Conservation (phyloP, 176 grass and related monocot species). For the sorghum (Sorghum bicolor) region DNA sequence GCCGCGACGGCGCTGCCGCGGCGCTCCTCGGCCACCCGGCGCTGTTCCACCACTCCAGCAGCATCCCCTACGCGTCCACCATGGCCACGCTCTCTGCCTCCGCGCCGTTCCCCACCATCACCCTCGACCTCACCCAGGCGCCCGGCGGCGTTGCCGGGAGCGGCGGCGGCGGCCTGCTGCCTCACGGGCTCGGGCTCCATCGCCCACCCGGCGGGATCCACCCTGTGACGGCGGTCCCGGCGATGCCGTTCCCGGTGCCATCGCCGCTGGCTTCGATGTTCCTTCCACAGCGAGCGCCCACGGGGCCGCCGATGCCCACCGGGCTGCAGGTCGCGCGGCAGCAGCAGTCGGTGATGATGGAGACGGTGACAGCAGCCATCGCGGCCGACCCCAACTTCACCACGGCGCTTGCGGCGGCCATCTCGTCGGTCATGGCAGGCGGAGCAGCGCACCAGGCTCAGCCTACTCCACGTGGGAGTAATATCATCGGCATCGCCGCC, state of each 20-base stretch:
- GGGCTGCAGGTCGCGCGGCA: conserved; percentile 5
- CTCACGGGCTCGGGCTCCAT: conserved; percentile 33
- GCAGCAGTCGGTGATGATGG: conserved; percentile 59
- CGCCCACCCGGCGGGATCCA: not conserved
- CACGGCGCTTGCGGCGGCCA: conserved; percentile 65
- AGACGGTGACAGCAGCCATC: conserved; percentile 68
- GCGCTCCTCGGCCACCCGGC: conserved; percentile 46
- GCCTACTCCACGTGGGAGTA: conserved; percentile 23
- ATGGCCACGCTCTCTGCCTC: conserved; percentile 84
- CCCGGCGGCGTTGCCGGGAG: not conserved
- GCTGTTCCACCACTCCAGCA: conserved; percentile 50
- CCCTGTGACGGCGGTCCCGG: not conserved
- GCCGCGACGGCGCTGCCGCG: conserved; percentile 33
- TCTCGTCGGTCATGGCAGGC: conserved; percentile 65
- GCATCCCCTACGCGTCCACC: conserved; percentile 65
- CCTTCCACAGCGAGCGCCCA: conserved; percentile 25
- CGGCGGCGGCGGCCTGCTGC: not conserved
- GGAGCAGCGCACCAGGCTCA: conserved; percentile 30
- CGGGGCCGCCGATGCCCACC: not conserved
- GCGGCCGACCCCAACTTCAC: conserved; percentile 74
- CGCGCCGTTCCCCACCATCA: conserved; percentile 83
- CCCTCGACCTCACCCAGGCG: conserved; percentile 71
- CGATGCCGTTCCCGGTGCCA: conserved; percentile 15
- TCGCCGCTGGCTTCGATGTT: conserved; percentile 39
- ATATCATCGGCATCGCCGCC: not conserved